These are phyloP conservation scores for Paracorniculantispora psalliotae DNA, from an alignment of 2,329 filamentous ascomycete species.

Conservation along the genomic window DNA sequence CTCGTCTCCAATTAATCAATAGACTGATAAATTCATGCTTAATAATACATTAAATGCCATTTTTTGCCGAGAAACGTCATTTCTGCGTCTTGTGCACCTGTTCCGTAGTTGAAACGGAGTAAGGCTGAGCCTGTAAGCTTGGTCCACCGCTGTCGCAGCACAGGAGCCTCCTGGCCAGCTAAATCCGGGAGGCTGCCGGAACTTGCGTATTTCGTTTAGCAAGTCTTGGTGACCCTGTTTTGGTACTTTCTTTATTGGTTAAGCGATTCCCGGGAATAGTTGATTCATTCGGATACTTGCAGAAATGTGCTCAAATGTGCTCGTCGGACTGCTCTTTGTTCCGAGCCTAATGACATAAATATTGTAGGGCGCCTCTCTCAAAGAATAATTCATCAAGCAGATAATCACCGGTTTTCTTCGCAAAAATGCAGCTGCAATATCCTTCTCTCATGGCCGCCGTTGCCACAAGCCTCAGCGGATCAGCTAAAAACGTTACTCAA, in stretches of 20 bases:
- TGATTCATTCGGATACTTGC: not conserved
- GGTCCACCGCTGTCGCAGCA: conserved; percentile 5
- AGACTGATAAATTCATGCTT: not conserved
- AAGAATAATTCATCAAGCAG: not conserved
- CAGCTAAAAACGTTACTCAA: not conserved
- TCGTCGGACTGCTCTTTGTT: not conserved
- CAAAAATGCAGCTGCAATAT: not conserved
- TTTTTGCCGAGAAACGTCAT: not conserved
- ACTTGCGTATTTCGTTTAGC: not conserved
- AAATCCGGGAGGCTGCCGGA: not conserved
- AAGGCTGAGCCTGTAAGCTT: not conserved
- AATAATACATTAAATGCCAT: not conserved
- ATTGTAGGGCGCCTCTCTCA: too few relatives aligned
- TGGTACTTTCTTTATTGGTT: not conserved
- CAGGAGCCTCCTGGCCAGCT: not conserved
- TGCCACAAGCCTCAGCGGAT: not conserved
- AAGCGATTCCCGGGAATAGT: not conserved
- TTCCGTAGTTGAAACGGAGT: not conserved
- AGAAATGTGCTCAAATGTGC: not conserved
- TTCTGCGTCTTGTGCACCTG: not conserved
- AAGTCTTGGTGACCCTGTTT: not conserved
- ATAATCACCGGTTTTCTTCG: not conserved
- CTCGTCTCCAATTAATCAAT: not conserved
- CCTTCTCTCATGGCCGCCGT: not conserved
- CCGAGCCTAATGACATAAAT: too few relatives aligned